A percentile compares a stretch with the other conserved stretches of the same genome.
These are phyloP conservation scores for Silene coronaria DNA, from an alignment of 179 eudicot genomes.

Conservation along the genomic window DNA sequence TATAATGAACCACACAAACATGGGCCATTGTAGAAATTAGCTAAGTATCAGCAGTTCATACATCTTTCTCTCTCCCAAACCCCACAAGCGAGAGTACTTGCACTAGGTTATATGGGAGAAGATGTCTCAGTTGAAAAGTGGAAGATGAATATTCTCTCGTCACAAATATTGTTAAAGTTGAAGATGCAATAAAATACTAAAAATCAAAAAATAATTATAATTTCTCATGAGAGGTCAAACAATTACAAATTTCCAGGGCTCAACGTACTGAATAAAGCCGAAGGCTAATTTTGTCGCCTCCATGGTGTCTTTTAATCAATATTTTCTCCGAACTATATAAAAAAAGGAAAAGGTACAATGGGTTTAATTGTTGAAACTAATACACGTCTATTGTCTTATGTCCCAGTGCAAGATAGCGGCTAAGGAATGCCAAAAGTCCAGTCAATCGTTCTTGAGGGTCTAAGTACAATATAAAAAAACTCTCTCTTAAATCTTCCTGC, in stretches of 20 bases:
- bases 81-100: neutral
- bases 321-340: neutral
- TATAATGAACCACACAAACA: neutral
- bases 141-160: neutral
- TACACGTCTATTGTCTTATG: neutral
- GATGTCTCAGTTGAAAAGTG: slow-evolving; percentile 6
- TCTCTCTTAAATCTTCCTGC: neutral
- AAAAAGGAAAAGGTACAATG: neutral
- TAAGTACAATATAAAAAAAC: neutral
- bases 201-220: neutral
- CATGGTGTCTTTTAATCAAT: neutral
- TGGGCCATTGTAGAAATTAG: neutral
- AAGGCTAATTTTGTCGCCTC: neutral
- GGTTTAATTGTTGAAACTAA: neutral
- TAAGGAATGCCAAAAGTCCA: neutral
- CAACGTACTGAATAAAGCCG: neutral
- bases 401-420: neutral
- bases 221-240: slow-evolving; percentile 3
- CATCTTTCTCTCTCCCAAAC: slow-evolving; percentile 7
- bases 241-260: neutral
- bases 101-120: neutral
- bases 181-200: neutral
- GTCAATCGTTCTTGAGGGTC: neutral
- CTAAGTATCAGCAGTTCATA: neutral
- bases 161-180: neutral